Base-by-base conservation (phyloP, 164 flowering plant genomes). In the Dillenia suffruticosa region DNA sequence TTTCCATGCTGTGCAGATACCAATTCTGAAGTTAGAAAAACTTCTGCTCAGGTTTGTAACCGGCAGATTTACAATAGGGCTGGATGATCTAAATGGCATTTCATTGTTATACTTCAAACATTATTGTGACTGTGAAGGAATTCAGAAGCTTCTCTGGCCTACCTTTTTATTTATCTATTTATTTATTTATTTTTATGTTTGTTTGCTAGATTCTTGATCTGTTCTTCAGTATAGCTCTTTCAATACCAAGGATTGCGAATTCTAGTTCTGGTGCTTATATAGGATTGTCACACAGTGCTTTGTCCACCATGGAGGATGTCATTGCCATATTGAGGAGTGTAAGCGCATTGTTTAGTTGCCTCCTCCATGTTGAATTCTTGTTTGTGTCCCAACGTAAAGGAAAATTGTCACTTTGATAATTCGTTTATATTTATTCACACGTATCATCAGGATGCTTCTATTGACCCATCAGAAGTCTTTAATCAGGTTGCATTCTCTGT, bases 1-100 rank as follows among this genome's bases (percentile, higher is more conserved):
- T 96, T 92, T 71, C 94, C 99, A 63, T 96, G 97, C 49, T 95
- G 97, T 85, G 97, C 97, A 14, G 99, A 95, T 76, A 75, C 89
- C 10, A 78, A 81, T 70, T 75, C 97, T 63, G 94, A 87, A 82
- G 91, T 95, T 64, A 75, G 96, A 78, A 95, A 90, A 72, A 14
- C 79, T 63, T 86, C 96, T 65, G 85, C 92, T 56, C 91, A 88
- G 97, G 99, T 92, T 17, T 52, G 80, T 65, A 50, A 47, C 43
- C 49, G 16, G 46, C 56, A 52, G 47, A 48, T n/a, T 32, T 32
- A 32, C 40, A 32, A 32, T 32, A 32, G 40, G 6, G 40, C 40
- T 32, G 40, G 40, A 32, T 32, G 4, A 32, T 32, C 40, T 32
- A 32, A 32, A 32, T 32, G 6, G 40, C 40, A 32, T 32, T 32